Base-by-base conservation (phyloP, 2,329 filamentous ascomycete species). In the Colletotrichum sp. region DNA sequence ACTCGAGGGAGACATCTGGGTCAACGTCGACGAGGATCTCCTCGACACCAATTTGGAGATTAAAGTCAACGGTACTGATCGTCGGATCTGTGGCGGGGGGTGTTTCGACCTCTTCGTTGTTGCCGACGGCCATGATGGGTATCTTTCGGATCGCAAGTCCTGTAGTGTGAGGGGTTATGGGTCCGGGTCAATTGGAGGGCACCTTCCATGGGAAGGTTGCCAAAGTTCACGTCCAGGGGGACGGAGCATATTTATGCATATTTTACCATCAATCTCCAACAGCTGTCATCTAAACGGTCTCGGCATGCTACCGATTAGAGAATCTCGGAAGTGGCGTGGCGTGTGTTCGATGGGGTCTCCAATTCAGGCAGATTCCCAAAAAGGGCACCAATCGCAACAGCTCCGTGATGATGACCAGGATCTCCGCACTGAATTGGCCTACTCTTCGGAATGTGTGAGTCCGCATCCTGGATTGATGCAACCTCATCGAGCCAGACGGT, bases 1-100 rank as follows among this genome's bases (percentile, higher is more conserved):
- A 78, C 2, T 79, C 79, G 5, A 80, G 71, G 6, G 78, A 79
- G 15, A 80, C 43, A 13, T 76, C 74, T 12, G 79, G 79, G 55
- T 80, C 79, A 12, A 80, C 74, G 16, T 80, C 79, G 34, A 77
- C 64, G 12, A 79, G 71, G 7, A 79, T 70, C 28, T 79, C 78
- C 55, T 79, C 78, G 7, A 78, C 68, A 1, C 69, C 77, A 18
- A 79, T 77, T 30, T 79, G 78, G 2, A 79, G 74, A 1, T 71
- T 69, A 9, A 78, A 75, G 30, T 79, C 78, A 0, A 74, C 75
- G 4, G 71, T 78, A 26, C 26, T 75, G 36, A 73, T 60, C 6
- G 74, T 74, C 16, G 74, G 74, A 32, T 76, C 57, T 5, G 74
- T 43, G 5, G 60, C 16, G 1, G 26, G 3, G 5, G 71, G 12